Percentiles rank a stretch among this genome's conserved stretches.
Evolutionary conservation across 768 basidiomycete species (phyloP).

Genomic region (Calocybe cyanea): DNA sequence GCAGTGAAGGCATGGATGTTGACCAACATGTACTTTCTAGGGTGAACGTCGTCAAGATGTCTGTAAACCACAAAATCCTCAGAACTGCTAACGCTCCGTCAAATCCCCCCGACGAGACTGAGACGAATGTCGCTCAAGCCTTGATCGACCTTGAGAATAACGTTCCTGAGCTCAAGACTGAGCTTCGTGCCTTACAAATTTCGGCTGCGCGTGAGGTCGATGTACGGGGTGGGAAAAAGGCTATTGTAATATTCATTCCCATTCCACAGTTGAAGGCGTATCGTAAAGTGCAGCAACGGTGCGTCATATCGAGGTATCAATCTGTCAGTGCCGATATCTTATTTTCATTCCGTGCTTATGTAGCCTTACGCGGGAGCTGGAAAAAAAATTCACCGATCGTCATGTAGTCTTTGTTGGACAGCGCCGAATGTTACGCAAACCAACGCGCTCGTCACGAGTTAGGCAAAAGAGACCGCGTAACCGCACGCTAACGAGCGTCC

Average conservation of each 20-base stretch:
- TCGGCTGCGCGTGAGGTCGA: conserved; percentile 98
- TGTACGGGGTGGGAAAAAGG: conserved; percentile 99
- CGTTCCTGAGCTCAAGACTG: conserved; percentile 96
- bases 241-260: conserved; percentile 97
- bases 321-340: neutral
- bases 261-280: conserved; percentile 97
- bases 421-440: conserved; percentile 97
- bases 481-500: conserved; percentile 95
- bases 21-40: conserved; percentile 33
- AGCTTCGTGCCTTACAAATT: conserved; percentile 94
- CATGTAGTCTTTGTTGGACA: conserved; percentile 99
- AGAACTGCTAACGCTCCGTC: conserved; percentile 95
- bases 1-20: conserved; percentile 39
- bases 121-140: conserved; percentile 90
- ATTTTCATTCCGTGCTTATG: conserved; percentile 2
- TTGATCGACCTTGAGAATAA: conserved; percentile 97
- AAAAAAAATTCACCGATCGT: conserved; percentile 99
- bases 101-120: conserved; percentile 86
- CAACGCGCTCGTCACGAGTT: conserved; percentile 87
- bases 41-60: conserved; percentile 57
- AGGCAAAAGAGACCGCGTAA: conserved; percentile 96
- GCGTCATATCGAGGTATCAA: conserved; percentile 19
- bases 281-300: conserved; percentile 98
- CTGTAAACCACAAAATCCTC: conserved; percentile 80
- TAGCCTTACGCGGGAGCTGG: conserved; percentile 96